A percentile compares a stretch with the other conserved stretches of the same genome.
phyloP scores from a whole-genome alignment of 345 rosid species.

The Physaria fendleri region DNA sequence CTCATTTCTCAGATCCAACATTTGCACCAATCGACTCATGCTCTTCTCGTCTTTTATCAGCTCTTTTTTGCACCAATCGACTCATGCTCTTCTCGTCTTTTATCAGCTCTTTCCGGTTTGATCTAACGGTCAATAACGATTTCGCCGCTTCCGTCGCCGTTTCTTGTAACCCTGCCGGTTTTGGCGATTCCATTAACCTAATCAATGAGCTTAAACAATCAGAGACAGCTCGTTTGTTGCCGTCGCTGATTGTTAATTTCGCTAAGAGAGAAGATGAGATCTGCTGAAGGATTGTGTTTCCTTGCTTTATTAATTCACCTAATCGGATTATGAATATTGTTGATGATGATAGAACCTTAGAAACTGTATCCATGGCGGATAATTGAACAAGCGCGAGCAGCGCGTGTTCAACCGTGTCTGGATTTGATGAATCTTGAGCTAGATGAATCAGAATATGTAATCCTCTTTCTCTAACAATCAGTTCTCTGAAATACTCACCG shows the following conservation, averaged over 20 bases:
- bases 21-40: slow-evolving; percentile 53
- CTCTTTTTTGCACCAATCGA: slow-evolving; percentile 57
- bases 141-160: slow-evolving; percentile 48
- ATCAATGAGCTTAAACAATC: slow-evolving; percentile 53
- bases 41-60: slow-evolving; percentile 67
- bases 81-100: slow-evolving; percentile 64
- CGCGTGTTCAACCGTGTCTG: slow-evolving; percentile 43
- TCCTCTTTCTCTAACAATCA: slow-evolving; percentile 59
- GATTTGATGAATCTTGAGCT: slow-evolving; percentile 37
- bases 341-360: slow-evolving; percentile 47
- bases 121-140: slow-evolving; percentile 46
- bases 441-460: slow-evolving; percentile 48
- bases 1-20: slow-evolving; percentile 66
- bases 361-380: slow-evolving; percentile 26
- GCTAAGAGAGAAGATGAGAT: slow-evolving; percentile 47
- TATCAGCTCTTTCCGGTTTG: slow-evolving; percentile 57
- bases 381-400: slow-evolving; percentile 46
- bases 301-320: slow-evolving; percentile 55
- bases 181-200: slow-evolving; percentile 57
- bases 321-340: slow-evolving; percentile 49
- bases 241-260: slow-evolving; percentile 48
- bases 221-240: slow-evolving; percentile 62
- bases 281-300: slow-evolving; percentile 45
- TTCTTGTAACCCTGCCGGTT: slow-evolving; percentile 74
- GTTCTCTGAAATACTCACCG: slow-evolving; percentile 47